phyloP scores from a whole-genome alignment of 768 basidiomycete species.

The Phaffia australis region DNA sequence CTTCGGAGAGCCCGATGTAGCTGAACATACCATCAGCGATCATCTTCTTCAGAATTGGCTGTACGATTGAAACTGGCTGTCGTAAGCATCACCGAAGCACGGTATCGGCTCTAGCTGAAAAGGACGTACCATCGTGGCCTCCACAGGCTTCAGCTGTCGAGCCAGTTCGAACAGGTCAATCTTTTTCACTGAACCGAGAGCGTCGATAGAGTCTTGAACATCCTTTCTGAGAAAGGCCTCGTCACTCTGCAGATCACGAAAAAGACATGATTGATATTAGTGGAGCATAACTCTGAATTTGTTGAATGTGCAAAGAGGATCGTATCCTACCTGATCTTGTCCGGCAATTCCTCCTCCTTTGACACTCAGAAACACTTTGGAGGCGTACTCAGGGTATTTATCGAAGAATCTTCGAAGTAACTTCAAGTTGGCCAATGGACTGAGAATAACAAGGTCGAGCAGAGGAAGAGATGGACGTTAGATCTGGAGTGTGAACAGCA shows the following conservation, averaged over 20 bases:
- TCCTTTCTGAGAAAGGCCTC: slow-evolving; percentile 45
- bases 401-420: slow-evolving; percentile 48
- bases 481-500: not conserved
- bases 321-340: not conserved
- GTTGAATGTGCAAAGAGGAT: not conserved
- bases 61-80: not conserved
- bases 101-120: not conserved
- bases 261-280: not conserved
- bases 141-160: slow-evolving; percentile 30
- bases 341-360: slow-evolving; percentile 40
- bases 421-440: slow-evolving; percentile 43
- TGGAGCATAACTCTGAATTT: no score
- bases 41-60: slow-evolving; percentile 40
- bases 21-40: slow-evolving; percentile 49
- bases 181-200: slow-evolving; percentile 47
- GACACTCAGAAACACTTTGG: slow-evolving; percentile 46
- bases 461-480: not conserved
- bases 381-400: slow-evolving; percentile 40
- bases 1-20: slow-evolving; percentile 54
- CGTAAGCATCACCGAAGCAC: not conserved
- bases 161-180: slow-evolving; percentile 54
- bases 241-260: slow-evolving; percentile 25
- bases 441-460: not conserved
- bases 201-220: slow-evolving; percentile 43
- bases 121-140: slow-evolving; percentile 3